Evolutionary conservation across 306 rosid genomes (phyloP), one percentile per base, ranked within the genome.

Genomic region (Spatholobus suberectus): DNA sequence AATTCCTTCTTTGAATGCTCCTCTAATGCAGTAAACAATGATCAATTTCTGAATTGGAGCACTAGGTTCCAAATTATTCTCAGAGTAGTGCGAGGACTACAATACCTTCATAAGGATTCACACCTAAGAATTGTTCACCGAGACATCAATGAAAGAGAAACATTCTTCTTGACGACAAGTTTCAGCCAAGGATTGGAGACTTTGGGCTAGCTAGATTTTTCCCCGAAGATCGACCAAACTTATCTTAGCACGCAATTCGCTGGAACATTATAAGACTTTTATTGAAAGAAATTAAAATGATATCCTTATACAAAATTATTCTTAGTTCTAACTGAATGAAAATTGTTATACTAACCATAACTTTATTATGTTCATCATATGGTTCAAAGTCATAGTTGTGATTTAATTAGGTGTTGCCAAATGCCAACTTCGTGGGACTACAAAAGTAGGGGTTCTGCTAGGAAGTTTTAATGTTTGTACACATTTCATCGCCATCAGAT

Each of bases 131-230:
- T 94, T 24, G 80, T 94, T 77, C 98, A 94, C 73, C 75, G 94
- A 72, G 96, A 92, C 78, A 92, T 94, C 81, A 94, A 94, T 84
- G 98, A 97, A 43, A n/a, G n/a, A 94, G 94, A 81, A 94, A 92
- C 82, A 92, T 94, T 89, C 97, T 94, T 85, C 97, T 94, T 41
- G 96, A 94, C 80, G 91, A 87, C 5, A 92, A 88, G 82, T 88
- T 89, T 84, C 91, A 84, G 9, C 90, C 97, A 5, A 94, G 54
- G 88, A 94, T 94, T 57, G 97, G 96, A 55, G 98, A 94, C 70
- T 94, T 92, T 35, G 97, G 97, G 52, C 86, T 94, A 18, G 97
- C 98, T 6, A 88, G 94, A 73, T 94, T 94, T 88, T 91, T 94
- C 81, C 98, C 97, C 6, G 97, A 91, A 67, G 97, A n/a, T n/a